A percentile compares a stretch with the other conserved stretches of the same genome.
Evolutionary conservation across 441 rosid species (phyloP).

Genomic region (Omphalea diandra): DNA sequence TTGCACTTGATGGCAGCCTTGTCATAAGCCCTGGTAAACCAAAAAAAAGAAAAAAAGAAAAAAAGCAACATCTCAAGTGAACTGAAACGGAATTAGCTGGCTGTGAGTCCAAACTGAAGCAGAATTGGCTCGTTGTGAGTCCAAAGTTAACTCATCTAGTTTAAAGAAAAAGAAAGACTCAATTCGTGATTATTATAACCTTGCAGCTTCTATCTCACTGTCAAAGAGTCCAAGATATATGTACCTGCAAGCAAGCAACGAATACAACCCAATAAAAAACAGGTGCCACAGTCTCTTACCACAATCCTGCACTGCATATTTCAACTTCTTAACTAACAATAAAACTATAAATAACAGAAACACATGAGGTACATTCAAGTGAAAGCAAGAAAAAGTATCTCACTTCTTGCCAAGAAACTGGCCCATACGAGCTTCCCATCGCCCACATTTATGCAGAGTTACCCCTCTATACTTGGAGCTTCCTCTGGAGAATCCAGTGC

Average conservation of each 20-base stretch:
- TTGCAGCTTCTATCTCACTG: constrained; percentile 87
- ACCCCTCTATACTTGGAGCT: constrained; percentile 87
- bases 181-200: constrained; percentile 41
- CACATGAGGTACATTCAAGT: too few species aligned
- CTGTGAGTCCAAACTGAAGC: too few species aligned
- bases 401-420: constrained; percentile 89
- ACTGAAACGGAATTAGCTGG: neutral
- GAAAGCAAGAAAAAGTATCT: too few species aligned
- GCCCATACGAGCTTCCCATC: constrained; percentile 97
- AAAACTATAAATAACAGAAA: neutral
- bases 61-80: constrained; percentile 18
- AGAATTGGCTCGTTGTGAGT: neutral
- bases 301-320: constrained; percentile 13
- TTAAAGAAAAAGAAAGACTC: constrained; percentile 1
- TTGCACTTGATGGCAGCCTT: constrained; percentile 78
- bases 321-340: constrained; percentile 9
- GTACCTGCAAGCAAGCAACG: constrained; percentile 62
- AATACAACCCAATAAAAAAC: constrained; percentile 27
- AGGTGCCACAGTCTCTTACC: constrained; percentile 20
- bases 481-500: constrained; percentile 82
- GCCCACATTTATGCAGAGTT: constrained; percentile 87
- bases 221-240: constrained; percentile 89
- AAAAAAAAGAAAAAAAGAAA: too few species aligned
- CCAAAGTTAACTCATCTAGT: neutral
- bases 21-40: constrained; percentile 76